Percentiles rank a stretch among this genome's conserved stretches.
Evolutionary conservation across 805 yeast species (phyloP).

Genomic region (Brettanomyces nanus): DNA sequence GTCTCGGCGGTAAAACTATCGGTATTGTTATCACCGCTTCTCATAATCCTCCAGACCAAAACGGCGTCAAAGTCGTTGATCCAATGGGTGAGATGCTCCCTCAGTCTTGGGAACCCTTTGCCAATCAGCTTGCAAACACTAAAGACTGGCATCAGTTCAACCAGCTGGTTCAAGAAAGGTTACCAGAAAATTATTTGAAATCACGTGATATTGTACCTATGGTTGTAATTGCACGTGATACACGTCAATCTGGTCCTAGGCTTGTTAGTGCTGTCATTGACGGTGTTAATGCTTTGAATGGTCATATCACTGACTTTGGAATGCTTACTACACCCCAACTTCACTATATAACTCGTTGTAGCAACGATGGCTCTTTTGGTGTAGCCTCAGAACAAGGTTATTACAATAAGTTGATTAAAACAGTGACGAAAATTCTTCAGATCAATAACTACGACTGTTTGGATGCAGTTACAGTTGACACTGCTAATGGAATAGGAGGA

Average conservation of each 20-base stretch:
- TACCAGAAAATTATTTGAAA: neutral
- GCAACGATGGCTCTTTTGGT: conserved; percentile 61
- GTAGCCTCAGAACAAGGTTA: conserved; percentile 60
- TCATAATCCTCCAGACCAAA: conserved; percentile 87
- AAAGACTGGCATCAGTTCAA: conserved; percentile 36
- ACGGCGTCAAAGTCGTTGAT: conserved; percentile 90
- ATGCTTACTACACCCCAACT: conserved; percentile 88
- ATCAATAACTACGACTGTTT: conserved; percentile 12
- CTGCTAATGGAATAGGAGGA: conserved; percentile 97
- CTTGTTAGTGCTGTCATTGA: conserved; percentile 51
- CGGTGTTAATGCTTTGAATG: conserved; percentile 47
- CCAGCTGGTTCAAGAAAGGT: conserved; percentile 23
- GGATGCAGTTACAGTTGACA: conserved; percentile 57
- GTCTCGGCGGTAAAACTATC: conserved; percentile 45
- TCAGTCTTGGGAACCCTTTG: conserved; percentile 74
- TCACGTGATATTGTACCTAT: conserved; percentile 9
- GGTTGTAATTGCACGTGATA: conserved; percentile 75
- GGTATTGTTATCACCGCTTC: conserved; percentile 98
- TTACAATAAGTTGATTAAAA: conserved; percentile 48
- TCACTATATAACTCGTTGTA: conserved; percentile 73
- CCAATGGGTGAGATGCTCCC: conserved; percentile 89
- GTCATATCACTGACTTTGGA: conserved; percentile 48
- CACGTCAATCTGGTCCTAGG: conserved; percentile 74
- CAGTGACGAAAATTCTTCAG: conserved; percentile 40
- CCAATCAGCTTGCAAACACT: conserved; percentile 75